These are phyloP conservation scores for Talaromyces stipitatus DNA, from an alignment of 495 filamentous ascomycete species.

Conservation along the genomic window DNA sequence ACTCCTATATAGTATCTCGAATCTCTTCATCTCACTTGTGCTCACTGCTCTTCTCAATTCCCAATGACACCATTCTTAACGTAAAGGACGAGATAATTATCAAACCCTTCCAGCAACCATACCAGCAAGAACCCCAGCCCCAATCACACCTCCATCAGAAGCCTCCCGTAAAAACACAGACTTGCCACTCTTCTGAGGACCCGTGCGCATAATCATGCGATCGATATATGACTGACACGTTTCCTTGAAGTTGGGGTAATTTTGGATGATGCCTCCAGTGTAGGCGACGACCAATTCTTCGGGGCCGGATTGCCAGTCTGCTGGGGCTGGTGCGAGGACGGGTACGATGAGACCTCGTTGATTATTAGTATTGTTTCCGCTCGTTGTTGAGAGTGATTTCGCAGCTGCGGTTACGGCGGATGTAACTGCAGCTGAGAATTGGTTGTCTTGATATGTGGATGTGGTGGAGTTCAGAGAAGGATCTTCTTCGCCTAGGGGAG, in stretches of 20 bases:
- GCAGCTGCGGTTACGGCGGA: background rate
- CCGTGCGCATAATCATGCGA: conserved; percentile 51
- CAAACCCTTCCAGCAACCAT: conserved; percentile 34
- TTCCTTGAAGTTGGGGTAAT: conserved; percentile 65
- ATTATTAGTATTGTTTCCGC: conserved; percentile 10
- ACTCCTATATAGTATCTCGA: background rate
- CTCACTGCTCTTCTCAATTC: too few relatives aligned
- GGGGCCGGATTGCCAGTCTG: conserved; percentile 39
- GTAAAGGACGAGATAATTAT: too few relatives aligned
- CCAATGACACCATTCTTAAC: background rate
- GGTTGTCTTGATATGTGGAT: conserved; percentile 3
- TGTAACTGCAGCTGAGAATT: background rate
- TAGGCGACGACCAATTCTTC: conserved; percentile 69
- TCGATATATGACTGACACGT: conserved; percentile 64
- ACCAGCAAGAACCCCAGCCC: conserved; percentile 67
- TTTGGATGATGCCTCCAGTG: conserved; percentile 69
- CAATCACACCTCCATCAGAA: conserved; percentile 68
- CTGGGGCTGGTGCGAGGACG: conserved; percentile 26
- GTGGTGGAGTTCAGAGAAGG: conserved; percentile 6
- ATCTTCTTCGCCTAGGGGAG: conserved; percentile 3
- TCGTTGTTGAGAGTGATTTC: background rate
- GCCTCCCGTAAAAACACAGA: conserved; percentile 60
- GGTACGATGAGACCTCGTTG: conserved; percentile 36
- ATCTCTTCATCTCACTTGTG: background rate
- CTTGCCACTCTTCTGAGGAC: conserved; percentile 44